A percentile compares a stretch with the other conserved stretches of the same genome.
These are phyloP conservation scores for Vinca minor DNA, from an alignment of 257 asterid species.

Conservation along the genomic window DNA sequence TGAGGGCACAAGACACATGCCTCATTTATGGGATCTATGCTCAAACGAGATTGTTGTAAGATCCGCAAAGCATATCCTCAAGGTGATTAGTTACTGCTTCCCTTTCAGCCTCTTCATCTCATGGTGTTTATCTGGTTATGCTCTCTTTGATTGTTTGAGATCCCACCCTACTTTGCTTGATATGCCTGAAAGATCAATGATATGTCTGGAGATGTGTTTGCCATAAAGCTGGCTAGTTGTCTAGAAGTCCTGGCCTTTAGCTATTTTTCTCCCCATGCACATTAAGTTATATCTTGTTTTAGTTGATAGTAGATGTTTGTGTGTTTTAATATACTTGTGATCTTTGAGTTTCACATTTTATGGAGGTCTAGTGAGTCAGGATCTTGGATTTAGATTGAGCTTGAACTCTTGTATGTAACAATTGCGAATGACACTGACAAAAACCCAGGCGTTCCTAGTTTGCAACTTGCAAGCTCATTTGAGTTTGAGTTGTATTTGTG, in stretches of 20 bases:
- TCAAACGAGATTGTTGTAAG: slow-evolving; percentile 76
- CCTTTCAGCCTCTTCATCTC: slow-evolving; percentile 12
- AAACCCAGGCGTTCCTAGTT: background rate
- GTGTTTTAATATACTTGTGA: background rate
- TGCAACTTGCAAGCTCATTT: background rate
- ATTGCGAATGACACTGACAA: background rate
- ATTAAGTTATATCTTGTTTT: too few species aligned
- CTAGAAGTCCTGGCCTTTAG: too few species aligned
- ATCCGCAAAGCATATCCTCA: slow-evolving; percentile 81
- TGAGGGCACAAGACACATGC: slow-evolving; percentile 71
- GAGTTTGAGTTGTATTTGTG: background rate
- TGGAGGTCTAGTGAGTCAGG: background rate
- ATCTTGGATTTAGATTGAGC: background rate
- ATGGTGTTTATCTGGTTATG: background rate
- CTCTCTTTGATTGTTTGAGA: background rate
- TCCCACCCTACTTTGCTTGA: background rate
- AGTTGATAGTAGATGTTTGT: too few species aligned
- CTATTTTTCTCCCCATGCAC: too few species aligned
- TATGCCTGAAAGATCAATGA: background rate
- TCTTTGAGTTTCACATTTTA: background rate
- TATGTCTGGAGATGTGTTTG: background rate
- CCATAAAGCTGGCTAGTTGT: background rate
- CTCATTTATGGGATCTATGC: slow-evolving; percentile 88
- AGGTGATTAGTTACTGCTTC: slow-evolving; percentile 42
- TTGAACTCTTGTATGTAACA: background rate